Conservation (phyloP, 1,139 yeast genomes). For the Debaryomycetaceae sp. region DNA sequence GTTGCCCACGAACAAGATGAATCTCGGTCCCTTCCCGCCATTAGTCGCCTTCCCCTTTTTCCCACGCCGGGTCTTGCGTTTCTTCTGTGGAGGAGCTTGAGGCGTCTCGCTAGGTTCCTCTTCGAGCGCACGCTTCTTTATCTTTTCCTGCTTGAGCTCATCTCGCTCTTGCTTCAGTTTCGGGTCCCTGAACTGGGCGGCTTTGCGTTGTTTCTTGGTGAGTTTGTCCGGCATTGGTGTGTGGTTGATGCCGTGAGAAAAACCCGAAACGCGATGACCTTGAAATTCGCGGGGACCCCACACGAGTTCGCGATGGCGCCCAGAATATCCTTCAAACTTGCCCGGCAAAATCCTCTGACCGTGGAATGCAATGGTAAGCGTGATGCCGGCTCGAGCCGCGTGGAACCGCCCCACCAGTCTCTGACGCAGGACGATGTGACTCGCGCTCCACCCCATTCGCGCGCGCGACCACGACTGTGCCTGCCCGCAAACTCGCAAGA, state of each 20-base stretch:
- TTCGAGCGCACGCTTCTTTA: constrained; percentile 7
- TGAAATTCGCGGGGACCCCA: neutral
- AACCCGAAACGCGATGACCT: too few species aligned
- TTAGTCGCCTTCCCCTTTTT: constrained; percentile 51
- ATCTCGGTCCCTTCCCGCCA: constrained; percentile 52
- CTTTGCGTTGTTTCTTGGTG: constrained; percentile 73
- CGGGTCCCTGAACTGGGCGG: constrained; percentile 55
- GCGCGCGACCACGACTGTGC: too few species aligned
- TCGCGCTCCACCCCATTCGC: too few species aligned
- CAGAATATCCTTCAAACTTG: neutral
- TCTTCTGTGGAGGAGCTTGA: constrained; percentile 17
- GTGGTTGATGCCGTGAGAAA: too few species aligned
- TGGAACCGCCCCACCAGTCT: too few species aligned
- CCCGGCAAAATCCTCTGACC: too few species aligned
- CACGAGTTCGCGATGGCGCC: neutral
- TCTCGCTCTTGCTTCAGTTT: constrained; percentile 30
- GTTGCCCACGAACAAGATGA: constrained; percentile 85
- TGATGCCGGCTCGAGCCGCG: too few species aligned
- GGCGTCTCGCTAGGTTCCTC: constrained; percentile 7
- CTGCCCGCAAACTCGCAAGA: too few species aligned
- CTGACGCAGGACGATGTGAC: too few species aligned
- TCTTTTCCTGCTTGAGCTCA: constrained; percentile 12
- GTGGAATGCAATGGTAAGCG: too few species aligned
- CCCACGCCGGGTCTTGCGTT: constrained; percentile 70
- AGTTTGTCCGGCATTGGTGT: too few species aligned